Evolutionary conservation across 257 asterid species (phyloP).

Genomic region (Nicotiana attenuata): DNA sequence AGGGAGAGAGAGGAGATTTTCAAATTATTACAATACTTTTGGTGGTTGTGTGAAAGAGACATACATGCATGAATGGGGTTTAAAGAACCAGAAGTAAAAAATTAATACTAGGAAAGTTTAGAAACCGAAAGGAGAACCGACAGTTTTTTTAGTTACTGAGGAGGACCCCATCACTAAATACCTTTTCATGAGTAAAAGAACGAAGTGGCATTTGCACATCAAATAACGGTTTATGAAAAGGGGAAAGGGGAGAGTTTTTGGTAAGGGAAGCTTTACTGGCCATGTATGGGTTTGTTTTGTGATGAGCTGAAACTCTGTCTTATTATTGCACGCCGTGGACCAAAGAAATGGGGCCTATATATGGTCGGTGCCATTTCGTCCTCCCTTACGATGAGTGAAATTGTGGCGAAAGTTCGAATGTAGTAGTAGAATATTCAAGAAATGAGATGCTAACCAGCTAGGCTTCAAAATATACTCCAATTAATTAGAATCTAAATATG

Average conservation of each 20-base stretch:
- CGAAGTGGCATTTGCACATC: not conserved
- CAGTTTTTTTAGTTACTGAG: slow-evolving; percentile 4
- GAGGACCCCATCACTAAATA: not conserved
- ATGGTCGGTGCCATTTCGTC: slow-evolving; percentile 6
- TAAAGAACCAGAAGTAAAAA: not conserved
- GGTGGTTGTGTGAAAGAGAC: too few species aligned
- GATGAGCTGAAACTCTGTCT: slow-evolving; percentile 2
- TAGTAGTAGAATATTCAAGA: not conserved
- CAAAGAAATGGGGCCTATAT: not conserved
- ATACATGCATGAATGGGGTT: not conserved
- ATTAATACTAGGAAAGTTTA: too few species aligned
- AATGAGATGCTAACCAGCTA: not conserved
- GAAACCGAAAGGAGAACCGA: not conserved
- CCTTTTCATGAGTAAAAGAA: not conserved
- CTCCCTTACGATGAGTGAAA: not conserved
- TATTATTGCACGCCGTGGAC: slow-evolving; percentile 14
- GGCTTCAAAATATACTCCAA: not conserved
- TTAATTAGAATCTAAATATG: too few species aligned
- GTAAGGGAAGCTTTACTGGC: not conserved
- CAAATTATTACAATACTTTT: too few species aligned
- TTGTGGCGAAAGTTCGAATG: not conserved
- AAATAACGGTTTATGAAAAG: not conserved
- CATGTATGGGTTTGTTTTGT: not conserved
- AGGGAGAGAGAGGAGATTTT: too few species aligned
- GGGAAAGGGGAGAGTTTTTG: not conserved